These are phyloP conservation scores for Conoideocrella luteorostrata DNA, from an alignment of 2,329 filamentous ascomycete species.

Conservation along the genomic window DNA sequence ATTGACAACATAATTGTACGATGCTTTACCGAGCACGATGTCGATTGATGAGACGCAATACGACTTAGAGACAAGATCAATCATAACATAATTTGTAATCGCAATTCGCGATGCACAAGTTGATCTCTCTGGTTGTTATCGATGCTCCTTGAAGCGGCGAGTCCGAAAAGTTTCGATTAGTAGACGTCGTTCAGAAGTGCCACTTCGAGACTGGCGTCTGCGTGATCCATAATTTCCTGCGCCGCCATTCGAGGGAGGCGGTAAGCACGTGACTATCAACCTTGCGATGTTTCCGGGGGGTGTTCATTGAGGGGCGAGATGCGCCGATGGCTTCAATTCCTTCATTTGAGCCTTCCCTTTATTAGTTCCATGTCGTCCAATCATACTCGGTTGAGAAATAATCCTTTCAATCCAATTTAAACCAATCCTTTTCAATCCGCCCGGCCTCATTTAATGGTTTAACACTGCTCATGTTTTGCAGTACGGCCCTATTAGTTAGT, in stretches of 20 bases:
- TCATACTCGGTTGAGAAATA: slow-evolving; percentile 8
- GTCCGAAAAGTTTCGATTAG: not conserved
- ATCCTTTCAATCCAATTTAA: slow-evolving; percentile 3
- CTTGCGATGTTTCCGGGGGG: slow-evolving; percentile 13
- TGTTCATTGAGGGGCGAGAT: slow-evolving; percentile 16
- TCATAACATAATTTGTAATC: not conserved
- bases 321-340: slow-evolving; percentile 17
- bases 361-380: slow-evolving; percentile 12
- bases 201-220: slow-evolving; percentile 8
- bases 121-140: not conserved
- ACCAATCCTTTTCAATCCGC: not conserved
- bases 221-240: slow-evolving; percentile 13
- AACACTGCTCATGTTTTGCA: not conserved
- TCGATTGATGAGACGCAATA: not conserved
- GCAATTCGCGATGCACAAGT: not conserved
- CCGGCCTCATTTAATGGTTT: not conserved
- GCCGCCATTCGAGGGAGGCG: slow-evolving; percentile 6
- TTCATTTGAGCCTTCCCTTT: slow-evolving; percentile 17
- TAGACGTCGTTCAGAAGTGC: not conserved
- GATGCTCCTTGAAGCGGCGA: not conserved
- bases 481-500: slow-evolving; percentile 11
- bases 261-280: slow-evolving; percentile 17
- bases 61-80: not conserved
- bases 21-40: not conserved
- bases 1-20: slow-evolving; percentile 1